Conservation (phyloP, 768 basidiomycete species). For the Trametes sanguinea region DNA sequence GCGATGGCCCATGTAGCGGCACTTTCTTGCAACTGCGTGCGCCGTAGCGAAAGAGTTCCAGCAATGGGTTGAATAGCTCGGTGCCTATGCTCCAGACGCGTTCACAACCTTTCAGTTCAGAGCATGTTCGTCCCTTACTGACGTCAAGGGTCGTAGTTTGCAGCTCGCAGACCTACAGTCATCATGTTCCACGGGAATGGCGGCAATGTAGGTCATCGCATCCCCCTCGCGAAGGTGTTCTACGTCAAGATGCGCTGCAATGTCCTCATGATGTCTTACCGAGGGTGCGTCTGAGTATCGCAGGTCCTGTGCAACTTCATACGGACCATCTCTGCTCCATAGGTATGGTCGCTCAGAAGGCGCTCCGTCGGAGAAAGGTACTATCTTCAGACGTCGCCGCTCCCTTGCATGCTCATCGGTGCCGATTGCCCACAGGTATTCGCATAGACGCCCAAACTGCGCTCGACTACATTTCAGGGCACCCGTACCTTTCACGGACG, state of each 20-base stretch:
- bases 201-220: constrained; percentile 85
- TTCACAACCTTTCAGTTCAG: background rate
- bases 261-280: constrained; percentile 91
- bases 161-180: constrained; percentile 71
- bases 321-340: background rate
- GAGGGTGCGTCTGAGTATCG: constrained; percentile 59
- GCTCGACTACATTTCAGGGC: constrained; percentile 68
- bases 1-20: no score
- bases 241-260: constrained; percentile 85
- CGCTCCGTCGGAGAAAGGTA: constrained; percentile 81
- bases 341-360: constrained; percentile 93
- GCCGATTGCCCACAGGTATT: constrained; percentile 49
- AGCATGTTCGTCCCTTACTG: background rate
- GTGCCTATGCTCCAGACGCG: background rate
- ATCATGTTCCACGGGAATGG: constrained; percentile 94
- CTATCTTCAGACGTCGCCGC: background rate
- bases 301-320: constrained; percentile 3
- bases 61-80: background rate
- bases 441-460: constrained; percentile 83
- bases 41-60: background rate
- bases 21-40: background rate
- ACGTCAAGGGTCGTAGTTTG: constrained; percentile 37
- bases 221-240: constrained; percentile 86
- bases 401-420: background rate
- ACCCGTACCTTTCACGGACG: constrained; percentile 66